Percentiles rank a stretch among this genome's conserved stretches.
Conservation (phyloP, 2,329 filamentous ascomycete genomes). For the Aureobasidium namibiae region DNA sequence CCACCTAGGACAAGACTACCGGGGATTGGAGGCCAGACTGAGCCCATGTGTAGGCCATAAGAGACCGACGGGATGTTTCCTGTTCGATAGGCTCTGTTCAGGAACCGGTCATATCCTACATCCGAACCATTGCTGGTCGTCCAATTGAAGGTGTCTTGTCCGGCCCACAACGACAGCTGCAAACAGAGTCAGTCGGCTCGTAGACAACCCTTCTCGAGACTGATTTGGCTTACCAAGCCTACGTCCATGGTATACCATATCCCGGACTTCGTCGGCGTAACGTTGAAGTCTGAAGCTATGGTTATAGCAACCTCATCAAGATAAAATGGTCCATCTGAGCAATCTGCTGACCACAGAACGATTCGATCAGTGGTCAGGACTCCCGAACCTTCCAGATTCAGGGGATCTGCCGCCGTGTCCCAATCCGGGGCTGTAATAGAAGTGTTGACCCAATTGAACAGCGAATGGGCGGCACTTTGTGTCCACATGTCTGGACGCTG, state of each 20-base stretch:
- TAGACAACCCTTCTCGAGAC: not conserved
- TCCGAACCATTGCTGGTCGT: not conserved
- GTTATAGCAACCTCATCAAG: not conserved
- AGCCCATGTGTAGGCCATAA: slow-evolving; percentile 2
- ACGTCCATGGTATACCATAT: not conserved
- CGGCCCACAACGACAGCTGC: not conserved
- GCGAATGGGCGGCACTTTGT: not conserved
- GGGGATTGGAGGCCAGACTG: not conserved
- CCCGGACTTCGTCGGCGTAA: not conserved
- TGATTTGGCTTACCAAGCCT: not conserved
- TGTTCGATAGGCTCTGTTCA: not conserved
- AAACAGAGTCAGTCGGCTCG: not conserved
- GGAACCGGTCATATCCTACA: not conserved
- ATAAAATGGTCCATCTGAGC: not conserved
- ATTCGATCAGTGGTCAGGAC: not conserved
- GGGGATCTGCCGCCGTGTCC: not conserved
- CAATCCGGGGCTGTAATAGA: not conserved
- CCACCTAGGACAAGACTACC: not conserved
- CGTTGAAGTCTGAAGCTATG: not conserved
- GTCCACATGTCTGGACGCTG: not conserved
- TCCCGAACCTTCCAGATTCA: not conserved
- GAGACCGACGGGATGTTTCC: not conserved
- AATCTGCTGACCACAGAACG: not conserved
- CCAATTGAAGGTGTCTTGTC: not conserved
- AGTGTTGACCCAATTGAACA: not conserved